Conservation (phyloP, 495 filamentous ascomycete species). For the Neurospora sublineolata region DNA sequence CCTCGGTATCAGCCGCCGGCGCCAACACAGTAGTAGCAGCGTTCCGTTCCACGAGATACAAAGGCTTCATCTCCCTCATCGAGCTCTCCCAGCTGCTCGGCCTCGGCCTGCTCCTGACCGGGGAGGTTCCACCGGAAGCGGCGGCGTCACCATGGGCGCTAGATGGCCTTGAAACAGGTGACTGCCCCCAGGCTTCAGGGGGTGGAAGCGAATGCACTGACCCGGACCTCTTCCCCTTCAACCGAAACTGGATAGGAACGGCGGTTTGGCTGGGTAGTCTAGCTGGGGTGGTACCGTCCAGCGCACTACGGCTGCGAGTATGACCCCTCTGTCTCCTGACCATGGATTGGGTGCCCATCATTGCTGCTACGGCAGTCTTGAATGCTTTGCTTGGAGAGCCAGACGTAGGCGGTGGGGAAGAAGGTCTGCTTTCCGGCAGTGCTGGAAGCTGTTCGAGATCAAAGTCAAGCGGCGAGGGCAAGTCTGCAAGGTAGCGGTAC, state of each 20-base stretch:
- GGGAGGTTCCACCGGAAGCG: slow-evolving; percentile 7
- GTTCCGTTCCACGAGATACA: slow-evolving; percentile 36
- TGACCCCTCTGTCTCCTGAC: slow-evolving; percentile 18
- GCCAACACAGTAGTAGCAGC: neutral
- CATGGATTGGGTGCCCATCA: neutral
- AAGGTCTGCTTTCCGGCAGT: slow-evolving; percentile 41
- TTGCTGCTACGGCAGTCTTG: neutral
- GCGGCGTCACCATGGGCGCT: slow-evolving; percentile 1
- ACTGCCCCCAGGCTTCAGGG: slow-evolving; percentile 24
- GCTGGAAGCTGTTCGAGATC: slow-evolving; percentile 23
- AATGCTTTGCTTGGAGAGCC: neutral
- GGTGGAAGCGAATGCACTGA: slow-evolving; percentile 23
- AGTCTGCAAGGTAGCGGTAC: slow-evolving; percentile 23
- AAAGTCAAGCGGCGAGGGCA: slow-evolving; percentile 5
- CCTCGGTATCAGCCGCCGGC: neutral
- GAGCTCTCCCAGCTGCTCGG: slow-evolving; percentile 40
- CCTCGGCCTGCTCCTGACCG: slow-evolving; percentile 22
- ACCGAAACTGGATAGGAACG: slow-evolving; percentile 37
- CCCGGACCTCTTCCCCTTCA: slow-evolving; percentile 28
- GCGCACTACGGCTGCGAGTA: slow-evolving; percentile 23
- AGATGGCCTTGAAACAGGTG: slow-evolving; percentile 15
- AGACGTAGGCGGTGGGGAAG: slow-evolving; percentile 22
- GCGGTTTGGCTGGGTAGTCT: slow-evolving; percentile 38
- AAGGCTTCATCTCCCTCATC: slow-evolving; percentile 36
- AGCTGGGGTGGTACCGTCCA: slow-evolving; percentile 27